phyloP scores from a whole-genome alignment of 148 eudicot species.

The Agrostemma githago region DNA sequence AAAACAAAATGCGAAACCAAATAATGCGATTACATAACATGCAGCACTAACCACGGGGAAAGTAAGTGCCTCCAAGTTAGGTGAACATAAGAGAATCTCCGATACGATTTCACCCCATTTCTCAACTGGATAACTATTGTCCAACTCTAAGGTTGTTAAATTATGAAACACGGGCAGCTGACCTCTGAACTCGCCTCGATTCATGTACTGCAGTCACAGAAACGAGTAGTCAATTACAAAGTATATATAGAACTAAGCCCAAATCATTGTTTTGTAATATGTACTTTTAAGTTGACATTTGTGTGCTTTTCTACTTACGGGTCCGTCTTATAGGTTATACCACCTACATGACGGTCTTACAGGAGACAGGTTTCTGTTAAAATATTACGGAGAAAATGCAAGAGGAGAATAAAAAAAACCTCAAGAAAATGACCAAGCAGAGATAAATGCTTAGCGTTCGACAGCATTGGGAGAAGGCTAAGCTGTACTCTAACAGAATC shows the following conservation, averaged over 20 bases:
- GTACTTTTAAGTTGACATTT: too few species aligned
- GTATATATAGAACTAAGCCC: too few species aligned
- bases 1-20: not conserved
- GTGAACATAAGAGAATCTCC: not conserved
- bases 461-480: slow-evolving; percentile 15
- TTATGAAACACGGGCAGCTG: not conserved
- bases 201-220: not conserved
- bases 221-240: not conserved
- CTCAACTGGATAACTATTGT: not conserved
- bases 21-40: not conserved
- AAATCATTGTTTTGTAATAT: too few species aligned
- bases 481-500: not conserved
- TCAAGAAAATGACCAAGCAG: not conserved
- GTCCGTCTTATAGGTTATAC: too few species aligned
- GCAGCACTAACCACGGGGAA: not conserved
- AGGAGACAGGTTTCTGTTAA: too few species aligned
- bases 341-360: too few species aligned
- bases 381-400: not conserved
- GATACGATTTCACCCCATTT: not conserved
- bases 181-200: not conserved
- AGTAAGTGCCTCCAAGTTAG: not conserved
- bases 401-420: not conserved
- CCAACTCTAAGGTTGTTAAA: not conserved
- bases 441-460: slow-evolving; percentile 3
- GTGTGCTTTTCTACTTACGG: too few species aligned